Evolutionary conservation across 306 rosid genomes (phyloP).

Genomic region (Biancaea sappan): DNA sequence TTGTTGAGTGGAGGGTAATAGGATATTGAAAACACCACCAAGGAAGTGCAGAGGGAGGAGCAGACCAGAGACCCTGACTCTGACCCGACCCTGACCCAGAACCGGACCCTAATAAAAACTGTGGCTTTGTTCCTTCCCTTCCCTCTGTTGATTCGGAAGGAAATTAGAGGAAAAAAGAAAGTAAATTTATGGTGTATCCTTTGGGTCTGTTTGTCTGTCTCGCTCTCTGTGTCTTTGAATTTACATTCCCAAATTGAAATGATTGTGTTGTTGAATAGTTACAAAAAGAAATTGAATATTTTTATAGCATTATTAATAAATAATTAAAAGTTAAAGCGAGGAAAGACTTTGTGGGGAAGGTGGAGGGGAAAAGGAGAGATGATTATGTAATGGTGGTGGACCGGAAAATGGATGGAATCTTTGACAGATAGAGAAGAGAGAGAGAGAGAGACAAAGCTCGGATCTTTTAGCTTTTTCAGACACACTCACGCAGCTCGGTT

Average conservation of each 20-base stretch:
- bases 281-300: slow-evolving; percentile 45
- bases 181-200: neutral
- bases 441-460: slow-evolving; percentile 34
- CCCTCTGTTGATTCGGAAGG: slow-evolving; percentile 28
- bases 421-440: slow-evolving; percentile 50
- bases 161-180: slow-evolving; percentile 1
- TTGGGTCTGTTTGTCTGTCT: slow-evolving; percentile 18
- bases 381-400: slow-evolving; percentile 69
- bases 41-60: slow-evolving; percentile 14
- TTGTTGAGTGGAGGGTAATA: slow-evolving; percentile 36
- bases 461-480: slow-evolving; percentile 29
- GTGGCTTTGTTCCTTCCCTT: slow-evolving; percentile 10
- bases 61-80: slow-evolving; percentile 42
- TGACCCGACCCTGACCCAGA: slow-evolving; percentile 36
- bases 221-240: slow-evolving; percentile 6
- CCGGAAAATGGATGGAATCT: slow-evolving; percentile 81
- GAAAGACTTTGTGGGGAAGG: slow-evolving; percentile 47
- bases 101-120: neutral
- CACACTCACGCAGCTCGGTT: slow-evolving; percentile 13
- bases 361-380: slow-evolving; percentile 41
- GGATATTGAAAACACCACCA: slow-evolving; percentile 29
- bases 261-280: slow-evolving; percentile 53
- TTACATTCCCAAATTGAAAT: slow-evolving; percentile 40
- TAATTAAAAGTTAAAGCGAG: slow-evolving; percentile 45
- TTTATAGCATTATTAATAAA: slow-evolving; percentile 20